Evolutionary conservation across 495 filamentous ascomycete species (phyloP).

Genomic region (Alectoria sarmentosa): DNA sequence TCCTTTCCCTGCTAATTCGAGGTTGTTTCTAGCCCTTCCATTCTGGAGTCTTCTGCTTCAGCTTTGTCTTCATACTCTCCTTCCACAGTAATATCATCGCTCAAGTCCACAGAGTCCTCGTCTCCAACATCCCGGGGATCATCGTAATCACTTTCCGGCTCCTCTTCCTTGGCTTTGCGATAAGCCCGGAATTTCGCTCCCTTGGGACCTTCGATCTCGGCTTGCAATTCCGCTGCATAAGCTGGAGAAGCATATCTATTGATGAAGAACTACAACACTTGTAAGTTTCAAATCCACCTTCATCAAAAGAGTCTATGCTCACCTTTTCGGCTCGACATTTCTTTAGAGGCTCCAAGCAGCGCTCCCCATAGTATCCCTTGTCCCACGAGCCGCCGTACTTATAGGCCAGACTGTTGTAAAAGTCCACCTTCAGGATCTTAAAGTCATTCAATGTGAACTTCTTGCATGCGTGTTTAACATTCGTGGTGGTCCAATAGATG

Average conservation of each 20-base stretch:
- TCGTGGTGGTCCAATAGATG: not conserved
- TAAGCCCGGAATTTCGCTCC: not conserved
- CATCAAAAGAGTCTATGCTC: not conserved
- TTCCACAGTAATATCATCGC: not conserved
- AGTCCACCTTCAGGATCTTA: not conserved
- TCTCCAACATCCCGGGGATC: not conserved
- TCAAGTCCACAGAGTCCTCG: accelerated
- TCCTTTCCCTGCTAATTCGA: not conserved
- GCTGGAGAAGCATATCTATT: not conserved
- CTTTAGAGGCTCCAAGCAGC: not conserved
- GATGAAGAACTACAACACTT: not conserved
- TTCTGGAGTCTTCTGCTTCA: not conserved
- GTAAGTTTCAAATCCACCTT: not conserved
- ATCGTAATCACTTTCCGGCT: not conserved
- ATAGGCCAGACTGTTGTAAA: not conserved
- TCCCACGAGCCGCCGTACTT: not conserved
- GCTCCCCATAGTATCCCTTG: not conserved
- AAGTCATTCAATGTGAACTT: not conserved
- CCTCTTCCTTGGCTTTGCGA: not conserved
- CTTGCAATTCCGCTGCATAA: not conserved
- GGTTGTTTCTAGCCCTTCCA: not conserved
- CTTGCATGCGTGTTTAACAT: not conserved
- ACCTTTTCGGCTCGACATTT: not conserved
- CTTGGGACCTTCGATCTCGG: not conserved
- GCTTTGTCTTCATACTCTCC: not conserved